These are phyloP conservation scores for Pyricularia grisea DNA, from an alignment of 2,329 filamentous ascomycete genomes.

Conservation along the genomic window DNA sequence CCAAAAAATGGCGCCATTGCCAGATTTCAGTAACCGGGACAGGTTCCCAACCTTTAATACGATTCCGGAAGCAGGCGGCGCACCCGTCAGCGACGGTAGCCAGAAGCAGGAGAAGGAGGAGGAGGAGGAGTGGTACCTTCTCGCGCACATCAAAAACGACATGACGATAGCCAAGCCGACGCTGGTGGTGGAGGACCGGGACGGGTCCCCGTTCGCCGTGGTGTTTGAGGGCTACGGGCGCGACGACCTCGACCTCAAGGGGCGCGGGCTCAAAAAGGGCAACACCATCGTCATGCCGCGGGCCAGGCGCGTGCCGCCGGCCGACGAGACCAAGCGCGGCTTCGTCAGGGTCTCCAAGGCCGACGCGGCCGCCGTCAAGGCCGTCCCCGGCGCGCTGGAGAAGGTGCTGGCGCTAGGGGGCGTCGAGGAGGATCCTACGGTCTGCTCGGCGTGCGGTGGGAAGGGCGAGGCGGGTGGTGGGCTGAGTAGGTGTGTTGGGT, in stretches of 20 bases:
- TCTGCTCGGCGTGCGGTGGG: conserved; percentile 18
- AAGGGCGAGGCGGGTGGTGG: conserved; percentile 13
- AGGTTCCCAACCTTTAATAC: conserved; percentile 24
- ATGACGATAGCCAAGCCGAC: conserved; percentile 40
- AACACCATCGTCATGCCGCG: conserved; percentile 26
- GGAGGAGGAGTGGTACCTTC: conserved; percentile 22
- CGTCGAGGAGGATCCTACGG: conserved; percentile 7
- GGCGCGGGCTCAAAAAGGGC: conserved; percentile 25
- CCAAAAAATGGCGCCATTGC: conserved; percentile 11
- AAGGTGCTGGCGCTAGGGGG: conserved; percentile 13
- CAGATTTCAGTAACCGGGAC: conserved; percentile 21
- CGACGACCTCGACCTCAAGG: conserved; percentile 22
- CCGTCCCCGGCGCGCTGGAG: conserved; percentile 21
- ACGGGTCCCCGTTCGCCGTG: conserved; percentile 30
- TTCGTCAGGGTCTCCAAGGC: conserved; percentile 26
- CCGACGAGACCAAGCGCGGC: conserved; percentile 26
- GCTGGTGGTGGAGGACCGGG: conserved; percentile 31
- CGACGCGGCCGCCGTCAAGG: conserved; percentile 22
- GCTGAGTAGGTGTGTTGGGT: conserved; percentile 32
- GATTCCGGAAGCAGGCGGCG: conserved; percentile 16
- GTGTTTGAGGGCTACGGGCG: conserved; percentile 31
- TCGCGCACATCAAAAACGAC: conserved; percentile 35
- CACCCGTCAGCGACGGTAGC: neutral
- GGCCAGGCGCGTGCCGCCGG: conserved; percentile 23
- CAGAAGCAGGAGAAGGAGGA: conserved; percentile 5